Base-by-base conservation (phyloP, 1,284 basidiomycete genomes). In the Cutaneotrichosporon arboriforme region DNA sequence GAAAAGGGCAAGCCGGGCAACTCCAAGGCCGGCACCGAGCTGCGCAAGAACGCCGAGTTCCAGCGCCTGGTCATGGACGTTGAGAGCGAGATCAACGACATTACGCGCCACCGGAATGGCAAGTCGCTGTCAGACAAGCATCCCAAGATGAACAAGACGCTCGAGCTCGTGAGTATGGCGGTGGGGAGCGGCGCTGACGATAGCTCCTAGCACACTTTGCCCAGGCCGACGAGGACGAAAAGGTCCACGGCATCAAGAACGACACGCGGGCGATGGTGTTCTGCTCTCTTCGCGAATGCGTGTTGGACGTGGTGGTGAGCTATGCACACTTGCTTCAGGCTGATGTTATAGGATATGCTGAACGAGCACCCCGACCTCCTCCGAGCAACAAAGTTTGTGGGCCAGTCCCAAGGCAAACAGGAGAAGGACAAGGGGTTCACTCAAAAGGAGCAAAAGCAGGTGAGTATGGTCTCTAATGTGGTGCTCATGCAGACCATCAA, bases 261-360 rank as follows among this genome's bases (percentile, higher is more conserved):
- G 76, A 80, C 55, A 90, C 90, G 0, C 81, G 86, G 55, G 88
- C 86, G n/a, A 99, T 98, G 88, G 88, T 99, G 1, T 99, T 98
- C 68, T 89, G 88, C 55, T 86, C 87, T 5, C 93, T 83, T 69
- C 81, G 96, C 45, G 85, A 89, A 52, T 87, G 86, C 48, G 90
- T 98, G 3, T 86, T 91, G 49, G 92, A 98, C 75, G 83, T 98
- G 48, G 90, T 96, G 15, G 82, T 76, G 47, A 54, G 75, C 67
- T 4, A 13, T 8, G 1, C 22, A 13, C 1, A 0, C 2, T 12
- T 21, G 1, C 4, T 9, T 21, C n/a, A 15, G 23, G 13, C 54
- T 59, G 12, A 40, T 58, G 41, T 39, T 56, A 46, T 72, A 76
- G 76, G 78, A 84, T 51, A 78, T 83, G 52, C 75, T 93, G 59